Conservation (phyloP, 208 protist genomes). For the Endotrypanum monterogeii region DNA sequence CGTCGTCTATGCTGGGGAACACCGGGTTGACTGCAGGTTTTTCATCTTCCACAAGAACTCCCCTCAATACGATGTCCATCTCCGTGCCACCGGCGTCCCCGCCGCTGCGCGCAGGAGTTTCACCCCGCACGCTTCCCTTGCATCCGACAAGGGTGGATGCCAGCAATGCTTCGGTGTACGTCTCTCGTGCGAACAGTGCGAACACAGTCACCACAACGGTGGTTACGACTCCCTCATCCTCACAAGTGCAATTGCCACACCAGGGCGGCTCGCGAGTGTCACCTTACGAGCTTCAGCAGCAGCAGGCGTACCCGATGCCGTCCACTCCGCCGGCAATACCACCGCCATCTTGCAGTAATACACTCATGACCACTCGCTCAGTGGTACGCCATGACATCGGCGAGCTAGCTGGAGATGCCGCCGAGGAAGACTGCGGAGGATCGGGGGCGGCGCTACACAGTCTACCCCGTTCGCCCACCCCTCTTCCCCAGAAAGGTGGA, state of each 20-base stretch:
- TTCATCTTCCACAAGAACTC: neutral
- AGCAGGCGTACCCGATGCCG: constrained; percentile 3
- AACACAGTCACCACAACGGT: constrained; percentile 11
- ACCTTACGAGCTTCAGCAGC: constrained; percentile 7
- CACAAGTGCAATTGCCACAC: constrained; percentile 3
- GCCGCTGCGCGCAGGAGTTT: constrained; percentile 54
- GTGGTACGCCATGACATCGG: neutral
- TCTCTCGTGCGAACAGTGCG: constrained; percentile 16
- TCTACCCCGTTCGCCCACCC: neutral
- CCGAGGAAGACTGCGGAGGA: neutral
- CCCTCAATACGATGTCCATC: neutral
- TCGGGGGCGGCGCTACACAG: neutral
- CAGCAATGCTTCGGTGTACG: neutral
- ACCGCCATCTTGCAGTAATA: neutral
- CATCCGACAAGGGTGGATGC: constrained; percentile 33
- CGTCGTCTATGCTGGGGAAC: neutral
- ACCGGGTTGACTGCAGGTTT: neutral
- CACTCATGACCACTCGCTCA: neutral
- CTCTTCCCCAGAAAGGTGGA: constrained; percentile 1
- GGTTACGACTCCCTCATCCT: constrained; percentile 7
- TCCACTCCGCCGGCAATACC: neutral
- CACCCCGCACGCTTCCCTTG: constrained; percentile 42
- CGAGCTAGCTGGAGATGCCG: neutral
- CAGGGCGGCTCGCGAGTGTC: constrained; percentile 14
- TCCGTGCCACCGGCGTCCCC: constrained; percentile 31